Base-by-base conservation (phyloP, 306 rosid genomes). In the Datisca glomerata region DNA sequence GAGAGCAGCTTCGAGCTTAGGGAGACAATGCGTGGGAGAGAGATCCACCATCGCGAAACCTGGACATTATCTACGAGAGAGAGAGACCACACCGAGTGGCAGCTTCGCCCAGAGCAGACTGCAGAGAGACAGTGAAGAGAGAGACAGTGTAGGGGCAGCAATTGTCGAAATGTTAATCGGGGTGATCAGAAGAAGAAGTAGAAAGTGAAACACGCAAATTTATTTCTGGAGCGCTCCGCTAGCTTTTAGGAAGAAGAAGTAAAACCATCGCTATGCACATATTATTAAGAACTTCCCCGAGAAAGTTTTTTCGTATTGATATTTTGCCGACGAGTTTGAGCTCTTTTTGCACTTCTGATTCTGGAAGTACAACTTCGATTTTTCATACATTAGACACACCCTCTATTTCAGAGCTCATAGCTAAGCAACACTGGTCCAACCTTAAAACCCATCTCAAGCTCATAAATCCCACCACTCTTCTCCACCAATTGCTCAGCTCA, bases 381-480 rank as follows among this genome's bases (percentile, higher is more conserved):
- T 18, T 48, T 16, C 42, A 35, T 23, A 42, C 50, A 25, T 56
- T 74, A 31, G 45, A 31, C 47, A 45, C 56, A 50, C 23, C 49
- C 4, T 13, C 44, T 6, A 61, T 75, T 45, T 60, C 71, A 41
- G 76, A 86, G 56, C 61, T 82, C 54, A 69, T 86, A 61, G 69
- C 66, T 36, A 65, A 79, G 61, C 91, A 73, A 13, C 94, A 62
- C 38, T 81, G 94, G 93, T 66, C 70, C 21, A 67, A 69, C 60
- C 74, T 79, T 56, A 79, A 74, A 70, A 19, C 66, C 52, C 73
- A 68, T 61, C 55, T 86, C 24, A 42, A 47, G 51, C 25, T 36
- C 33, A 66, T 56, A 22, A 59, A 44, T 39, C 68, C 86, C 29
- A 46, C 35, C 12, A 15, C 41, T 21, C 54, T 71, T 68, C 65